Conservation (phyloP, 2,329 filamentous ascomycete genomes). For the Basipetospora chlamydospora region DNA sequence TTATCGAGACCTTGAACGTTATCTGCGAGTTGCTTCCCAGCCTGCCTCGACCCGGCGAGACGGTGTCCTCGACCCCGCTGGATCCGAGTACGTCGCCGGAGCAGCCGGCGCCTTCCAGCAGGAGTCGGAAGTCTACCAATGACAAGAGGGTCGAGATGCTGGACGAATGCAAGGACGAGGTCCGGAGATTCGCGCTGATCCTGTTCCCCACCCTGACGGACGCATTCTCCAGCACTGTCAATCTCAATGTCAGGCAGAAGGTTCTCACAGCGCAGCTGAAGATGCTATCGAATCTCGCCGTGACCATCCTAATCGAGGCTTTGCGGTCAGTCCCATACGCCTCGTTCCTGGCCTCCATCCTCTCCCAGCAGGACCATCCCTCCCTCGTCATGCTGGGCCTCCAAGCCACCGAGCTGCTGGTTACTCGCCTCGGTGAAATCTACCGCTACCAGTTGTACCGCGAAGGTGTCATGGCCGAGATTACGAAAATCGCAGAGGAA, state of each 20-base stretch:
- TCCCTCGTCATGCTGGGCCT: constrained; percentile 75
- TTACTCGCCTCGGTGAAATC: constrained; percentile 69
- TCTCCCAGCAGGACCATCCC: constrained; percentile 88
- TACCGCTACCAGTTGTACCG: constrained; percentile 96
- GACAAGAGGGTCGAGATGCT: constrained; percentile 74
- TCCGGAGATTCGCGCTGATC: constrained; percentile 84
- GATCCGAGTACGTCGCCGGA: constrained; percentile 16
- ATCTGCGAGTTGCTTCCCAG: constrained; percentile 86
- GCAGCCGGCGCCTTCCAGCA: not conserved
- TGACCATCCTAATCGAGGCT: constrained; percentile 69
- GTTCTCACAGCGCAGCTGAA: constrained; percentile 92
- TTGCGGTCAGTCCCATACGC: constrained; percentile 83
- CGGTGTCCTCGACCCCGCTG: constrained; percentile 41
- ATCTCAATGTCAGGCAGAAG: constrained; percentile 85
- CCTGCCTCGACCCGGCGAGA: too few species aligned
- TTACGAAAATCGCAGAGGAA: constrained; percentile 58
- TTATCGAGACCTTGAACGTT: constrained; percentile 93
- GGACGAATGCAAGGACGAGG: constrained; percentile 67
- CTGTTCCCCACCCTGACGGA: constrained; percentile 90
- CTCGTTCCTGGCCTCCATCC: constrained; percentile 85
- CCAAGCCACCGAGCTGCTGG: constrained; percentile 76
- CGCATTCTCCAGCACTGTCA: constrained; percentile 94
- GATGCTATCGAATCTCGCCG: constrained; percentile 93
- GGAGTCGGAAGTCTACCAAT: constrained; percentile 26
- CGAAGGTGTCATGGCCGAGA: constrained; percentile 88